Evolutionary conservation across 345 rosid genomes (phyloP), one percentile per base, ranked within the genome.

Genomic region (Garcia nutans): DNA sequence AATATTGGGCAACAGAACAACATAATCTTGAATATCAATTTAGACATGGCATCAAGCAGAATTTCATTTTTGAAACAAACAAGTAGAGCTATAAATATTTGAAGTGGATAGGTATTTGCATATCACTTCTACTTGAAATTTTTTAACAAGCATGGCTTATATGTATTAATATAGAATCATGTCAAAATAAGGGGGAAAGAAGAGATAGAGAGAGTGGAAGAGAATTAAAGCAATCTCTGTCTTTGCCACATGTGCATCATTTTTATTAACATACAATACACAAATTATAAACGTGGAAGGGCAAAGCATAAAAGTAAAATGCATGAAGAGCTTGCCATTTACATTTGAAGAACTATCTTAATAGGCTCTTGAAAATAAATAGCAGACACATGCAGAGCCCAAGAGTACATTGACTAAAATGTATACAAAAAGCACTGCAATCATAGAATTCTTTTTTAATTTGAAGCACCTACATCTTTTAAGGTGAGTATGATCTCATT

Each of bases 401-500:
- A 66, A 42, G 28, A 62, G 70, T 63, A 33, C 74, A 44, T 50
- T 37, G 8, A 47, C 33, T 37, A 65, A 73, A 79, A 16, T 10
- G 56, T 22, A 57, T 44, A 78, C 13, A 42, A 22, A n/a, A 66
- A 75, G 2, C 16, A 62, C 41, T 47, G 68, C 24, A 62, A 45
- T 65, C 23, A 22, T 65, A 65, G 8, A 20, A 31, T 55, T 10
- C 12, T 17, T 70, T 54, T 70, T 54, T 70, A 12, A 52, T 41
- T 33, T 11, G 75, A 26, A 52, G 76, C 57, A 80, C 92, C 82
- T 93, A 95, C 99, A 84, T 91, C 94, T 82, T 96, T 96, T 72
- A 89, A 85, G 55, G 87, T 84, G 73, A 93, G 84, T 82, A 96
- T 92, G 77, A 96, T 90, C 86, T 96, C 98, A 80, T 92, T 92